Base-by-base conservation (phyloP, 2,329 filamentous ascomycete species). In the Phyllosticta citriasiana region DNA sequence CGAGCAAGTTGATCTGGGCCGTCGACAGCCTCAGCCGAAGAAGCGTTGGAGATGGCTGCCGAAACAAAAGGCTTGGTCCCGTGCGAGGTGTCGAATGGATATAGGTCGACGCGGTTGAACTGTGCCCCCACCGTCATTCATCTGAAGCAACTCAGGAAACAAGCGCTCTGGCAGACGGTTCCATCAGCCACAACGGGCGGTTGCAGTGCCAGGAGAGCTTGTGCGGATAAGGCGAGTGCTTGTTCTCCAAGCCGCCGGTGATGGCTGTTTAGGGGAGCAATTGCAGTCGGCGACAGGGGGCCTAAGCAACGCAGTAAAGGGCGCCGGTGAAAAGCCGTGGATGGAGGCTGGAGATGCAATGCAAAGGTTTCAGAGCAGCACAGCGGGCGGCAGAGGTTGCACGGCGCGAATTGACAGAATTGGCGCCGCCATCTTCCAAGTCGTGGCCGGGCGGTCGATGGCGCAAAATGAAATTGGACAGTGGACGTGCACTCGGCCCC, bases 91-190 rank as follows among this genome's bases (percentile, higher is more conserved):
- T 16, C 40, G 40, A 47, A 6, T 16, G 12, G 12, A n/a, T 19
- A 16, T 47, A 16, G 40, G 1, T 7, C 14, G 14, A n/a, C 7
- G 35, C 14, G 12, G 35, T 47, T 16, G 16, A n/a, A 14, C 12
- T 47, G 5, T 35, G 33, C 33, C 33, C 33, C 33, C 40, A n/a
- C 40, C 58, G 40, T 55, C 58, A 60, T 56, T 60, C 58, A 56
- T 56, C 53, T 56, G 58, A 56, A 55, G 53, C 58, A 51, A 53
- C 58, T 60, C 40, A 33, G 35, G 35, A 47, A 14, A 51, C n/a
- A 4, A 22, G 14, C 25, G 10, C 9, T 24, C 19, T 22, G 53
- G 25, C 10, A 16, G 19, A 26, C 14, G 30, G 24, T 27, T 35
- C 52, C 52, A 5, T 19, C 16, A 55, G 26, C 19, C 57, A 16